Evolutionary conservation across 228 moss, liverwort and hornwort species (phyloP), one percentile per base, ranked within the genome.

Genomic region (Sphagnum fallax): DNA sequence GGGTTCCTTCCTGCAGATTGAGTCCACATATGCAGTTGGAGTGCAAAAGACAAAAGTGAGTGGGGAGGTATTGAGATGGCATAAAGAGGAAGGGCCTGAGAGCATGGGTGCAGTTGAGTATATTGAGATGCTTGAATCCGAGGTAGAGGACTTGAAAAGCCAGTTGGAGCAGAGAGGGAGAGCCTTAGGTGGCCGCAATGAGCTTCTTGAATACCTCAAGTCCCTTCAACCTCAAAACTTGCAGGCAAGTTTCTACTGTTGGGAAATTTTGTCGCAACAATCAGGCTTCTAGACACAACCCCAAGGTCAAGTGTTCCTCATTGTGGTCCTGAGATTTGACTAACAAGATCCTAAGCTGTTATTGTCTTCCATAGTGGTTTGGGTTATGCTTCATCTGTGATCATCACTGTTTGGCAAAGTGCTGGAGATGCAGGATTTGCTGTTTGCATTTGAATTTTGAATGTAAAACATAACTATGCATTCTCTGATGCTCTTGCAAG

Each of bases 41-140:
- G 93, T 92, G 60, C 90, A 92, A 77, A 96, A 92, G 53, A 64
- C 82, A 50, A 80, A 89, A 64, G 91, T 96, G 49, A 71, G 79
- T 68, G 95, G 95, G 59, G 86, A 96, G 52, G 91, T 96, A 10
- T 74, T 96, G 67, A 84, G 91, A 82, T 96, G 95, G 95, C 91
- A 89, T 50, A 88, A 83, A 47, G 83, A 89, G 68, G 92, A 96
- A 68, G 84, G 73, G 67, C 62, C 83, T 6, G 92, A 92, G 67
- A 72, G 74, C 1, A 70, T 96, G 51, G 89, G 89, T 66, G 92
- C 95, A 47, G 81, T 92, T 52, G 92, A 92, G 76, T 96, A 96
- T 71, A 92, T 96, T 58, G 87, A 89, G 72, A 72, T 92, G 89
- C 84, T 95, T 50, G 95, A 95, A 85, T 76, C 83, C n/a, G 95